These are phyloP conservation scores for Pleurozium schreberi DNA, from an alignment of 225 moss, liverwort and hornwort genomes.

Conservation along the genomic window DNA sequence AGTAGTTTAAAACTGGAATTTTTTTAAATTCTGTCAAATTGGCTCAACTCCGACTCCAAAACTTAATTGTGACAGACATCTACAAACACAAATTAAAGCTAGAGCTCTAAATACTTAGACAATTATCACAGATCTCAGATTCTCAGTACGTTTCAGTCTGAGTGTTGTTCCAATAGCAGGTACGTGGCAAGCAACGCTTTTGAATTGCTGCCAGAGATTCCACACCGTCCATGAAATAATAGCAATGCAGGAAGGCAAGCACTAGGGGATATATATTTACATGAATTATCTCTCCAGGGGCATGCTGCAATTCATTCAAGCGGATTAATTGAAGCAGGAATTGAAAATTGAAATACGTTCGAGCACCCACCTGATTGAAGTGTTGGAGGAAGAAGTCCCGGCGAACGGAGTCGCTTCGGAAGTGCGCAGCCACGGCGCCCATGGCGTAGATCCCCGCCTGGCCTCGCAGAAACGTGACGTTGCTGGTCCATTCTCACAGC, in stretches of 20 bases:
- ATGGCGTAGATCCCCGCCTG: conserved; percentile 78
- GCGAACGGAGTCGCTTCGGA: conserved; percentile 35
- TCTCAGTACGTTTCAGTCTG: neutral
- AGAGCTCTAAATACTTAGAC: neutral
- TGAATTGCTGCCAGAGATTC: neutral
- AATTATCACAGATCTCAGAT: no score
- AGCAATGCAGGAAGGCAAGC: neutral
- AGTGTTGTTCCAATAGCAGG: neutral
- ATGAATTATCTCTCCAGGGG: neutral
- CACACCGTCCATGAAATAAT: neutral
- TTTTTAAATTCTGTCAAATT: neutral
- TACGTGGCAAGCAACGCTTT: neutral
- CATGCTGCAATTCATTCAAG: neutral
- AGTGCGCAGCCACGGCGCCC: conserved; percentile 65
- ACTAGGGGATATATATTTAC: neutral
- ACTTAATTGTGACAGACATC: neutral
- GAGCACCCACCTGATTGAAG: conserved; percentile 43
- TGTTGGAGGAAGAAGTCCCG: conserved; percentile 54
- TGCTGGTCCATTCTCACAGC: conserved; percentile 26
- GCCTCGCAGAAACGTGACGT: conserved; percentile 70
- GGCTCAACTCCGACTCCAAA: neutral
- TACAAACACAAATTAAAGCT: neutral
- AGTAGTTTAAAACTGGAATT: neutral
- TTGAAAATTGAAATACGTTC: no score
- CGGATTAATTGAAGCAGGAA: neutral